A percentile compares a stretch with the other conserved stretches of the same genome.
phyloP scores from a whole-genome alignment of 257 asterid genomes.

The Solanum tarapatanum region DNA sequence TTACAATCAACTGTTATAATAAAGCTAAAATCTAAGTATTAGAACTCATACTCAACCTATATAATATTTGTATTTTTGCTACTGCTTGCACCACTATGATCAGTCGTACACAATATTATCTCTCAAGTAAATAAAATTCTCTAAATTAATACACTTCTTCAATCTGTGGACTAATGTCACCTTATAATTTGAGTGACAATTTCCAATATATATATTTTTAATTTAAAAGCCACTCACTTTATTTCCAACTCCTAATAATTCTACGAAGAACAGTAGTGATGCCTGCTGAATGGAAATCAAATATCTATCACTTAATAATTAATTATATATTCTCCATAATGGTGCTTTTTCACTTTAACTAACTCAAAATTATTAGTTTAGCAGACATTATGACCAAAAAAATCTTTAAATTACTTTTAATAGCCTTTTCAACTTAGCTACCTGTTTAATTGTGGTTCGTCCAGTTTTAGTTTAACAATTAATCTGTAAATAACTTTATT shows the following conservation, averaged over 20 bases:
- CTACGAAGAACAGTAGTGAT: neutral
- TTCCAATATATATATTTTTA: neutral
- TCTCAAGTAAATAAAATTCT: neutral
- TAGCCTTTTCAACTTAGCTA: neutral
- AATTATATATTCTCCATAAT: neutral
- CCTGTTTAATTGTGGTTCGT: neutral
- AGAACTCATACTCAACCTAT: too few species aligned
- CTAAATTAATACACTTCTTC: neutral
- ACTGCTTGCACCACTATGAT: neutral
- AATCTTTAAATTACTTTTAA: neutral
- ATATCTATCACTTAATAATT: neutral
- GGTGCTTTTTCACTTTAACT: neutral
- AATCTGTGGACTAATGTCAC: neutral
- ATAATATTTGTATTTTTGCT: too few species aligned
- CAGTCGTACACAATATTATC: neutral
- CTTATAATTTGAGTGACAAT: neutral
- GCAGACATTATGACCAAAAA: neutral
- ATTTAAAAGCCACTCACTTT: neutral
- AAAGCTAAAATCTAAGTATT: too few species aligned
- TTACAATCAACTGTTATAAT: too few species aligned
- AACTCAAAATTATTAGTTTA: neutral
- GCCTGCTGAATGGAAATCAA: neutral
- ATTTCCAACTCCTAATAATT: neutral
- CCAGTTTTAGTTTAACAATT: neutral
- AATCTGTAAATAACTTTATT: neutral